These are phyloP conservation scores for Komagataella phaffii DNA, from an alignment of 805 yeast species.

Conservation along the genomic window DNA sequence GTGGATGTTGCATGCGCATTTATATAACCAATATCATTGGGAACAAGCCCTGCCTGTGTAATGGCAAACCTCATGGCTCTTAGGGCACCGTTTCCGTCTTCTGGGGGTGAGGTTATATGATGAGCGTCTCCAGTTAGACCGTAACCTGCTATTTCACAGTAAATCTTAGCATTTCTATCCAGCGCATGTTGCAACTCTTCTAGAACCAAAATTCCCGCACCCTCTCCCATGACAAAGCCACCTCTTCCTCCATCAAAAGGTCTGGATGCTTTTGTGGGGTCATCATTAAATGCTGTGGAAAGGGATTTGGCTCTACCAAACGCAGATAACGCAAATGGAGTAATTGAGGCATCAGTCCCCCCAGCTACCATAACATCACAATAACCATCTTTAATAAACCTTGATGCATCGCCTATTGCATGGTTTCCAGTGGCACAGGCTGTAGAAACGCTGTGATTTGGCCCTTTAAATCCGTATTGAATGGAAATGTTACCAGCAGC, in stretches of 20 bases:
- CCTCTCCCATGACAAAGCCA: conserved; percentile 93
- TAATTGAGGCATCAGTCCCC: conserved; percentile 80
- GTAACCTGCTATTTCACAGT: conserved; percentile 77
- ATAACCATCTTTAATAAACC: conserved; percentile 67
- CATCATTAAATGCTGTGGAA: conserved; percentile 45
- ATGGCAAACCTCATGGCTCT: conserved; percentile 76
- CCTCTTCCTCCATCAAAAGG: conserved; percentile 73
- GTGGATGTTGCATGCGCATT: conserved; percentile 99
- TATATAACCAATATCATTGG: conserved; percentile 51
- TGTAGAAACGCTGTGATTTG: conserved; percentile 77
- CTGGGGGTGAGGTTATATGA: conserved; percentile 87
- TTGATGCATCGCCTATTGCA: conserved; percentile 83
- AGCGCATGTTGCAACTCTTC: conserved; percentile 72
- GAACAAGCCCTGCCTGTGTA: conserved; percentile 29
- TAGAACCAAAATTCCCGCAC: conserved; percentile 68
- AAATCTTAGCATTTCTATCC: conserved; percentile 43
- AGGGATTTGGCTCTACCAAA: conserved; percentile 83
- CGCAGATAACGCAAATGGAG: conserved; percentile 81
- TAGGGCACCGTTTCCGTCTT: conserved; percentile 72
- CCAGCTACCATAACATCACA: conserved; percentile 88
- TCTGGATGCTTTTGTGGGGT: conserved; percentile 56
- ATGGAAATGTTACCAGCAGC: conserved; percentile 89
- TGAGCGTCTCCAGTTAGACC: conserved; percentile 87
- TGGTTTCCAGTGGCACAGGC: conserved; percentile 97
- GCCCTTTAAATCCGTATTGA: conserved; percentile 64